A percentile compares a stretch with the other conserved stretches of the same genome.
Conservation (phyloP, 345 rosid genomes). For the Erodium maritimum region DNA sequence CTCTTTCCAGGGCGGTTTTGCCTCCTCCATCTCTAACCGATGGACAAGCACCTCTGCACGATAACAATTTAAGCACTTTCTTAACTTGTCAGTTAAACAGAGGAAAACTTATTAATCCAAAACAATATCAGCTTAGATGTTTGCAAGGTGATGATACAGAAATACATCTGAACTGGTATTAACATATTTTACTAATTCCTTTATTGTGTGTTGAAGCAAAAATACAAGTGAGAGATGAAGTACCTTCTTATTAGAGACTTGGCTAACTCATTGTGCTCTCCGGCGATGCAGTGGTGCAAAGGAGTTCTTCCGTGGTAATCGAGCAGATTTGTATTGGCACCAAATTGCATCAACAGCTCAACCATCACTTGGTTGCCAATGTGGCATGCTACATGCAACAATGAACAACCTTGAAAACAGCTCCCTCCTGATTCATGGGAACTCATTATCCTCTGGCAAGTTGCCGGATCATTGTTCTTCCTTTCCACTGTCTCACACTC, state of each 20-base stretch:
- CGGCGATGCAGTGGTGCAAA: conserved; percentile 59
- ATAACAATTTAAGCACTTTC: too few species aligned
- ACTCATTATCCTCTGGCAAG: conserved; percentile 47
- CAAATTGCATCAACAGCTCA: conserved; percentile 74
- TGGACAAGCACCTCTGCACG: conserved; percentile 67
- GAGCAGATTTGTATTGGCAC: conserved; percentile 50
- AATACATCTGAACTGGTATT: too few species aligned
- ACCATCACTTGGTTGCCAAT: conserved; percentile 41
- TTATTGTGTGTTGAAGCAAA: too few species aligned
- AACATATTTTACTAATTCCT: too few species aligned
- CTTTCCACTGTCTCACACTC: background rate
- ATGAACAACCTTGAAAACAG: conserved; percentile 70
- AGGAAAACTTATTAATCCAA: too few species aligned
- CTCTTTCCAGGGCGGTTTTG: conserved; percentile 63
- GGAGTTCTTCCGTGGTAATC: conserved; percentile 86
- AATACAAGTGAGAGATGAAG: background rate
- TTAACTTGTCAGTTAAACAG: too few species aligned
- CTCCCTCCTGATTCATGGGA: conserved; percentile 41
- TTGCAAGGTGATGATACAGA: too few species aligned
- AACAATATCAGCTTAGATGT: too few species aligned
- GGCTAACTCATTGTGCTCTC: conserved; percentile 47
- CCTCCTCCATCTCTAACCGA: conserved; percentile 66
- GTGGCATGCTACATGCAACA: conserved; percentile 76
- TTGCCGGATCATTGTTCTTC: conserved; percentile 37
- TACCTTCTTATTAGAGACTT: conserved; percentile 76